Conservation (phyloP, 192 early-diverging fungal species). For the Chytriomyces sp. region DNA sequence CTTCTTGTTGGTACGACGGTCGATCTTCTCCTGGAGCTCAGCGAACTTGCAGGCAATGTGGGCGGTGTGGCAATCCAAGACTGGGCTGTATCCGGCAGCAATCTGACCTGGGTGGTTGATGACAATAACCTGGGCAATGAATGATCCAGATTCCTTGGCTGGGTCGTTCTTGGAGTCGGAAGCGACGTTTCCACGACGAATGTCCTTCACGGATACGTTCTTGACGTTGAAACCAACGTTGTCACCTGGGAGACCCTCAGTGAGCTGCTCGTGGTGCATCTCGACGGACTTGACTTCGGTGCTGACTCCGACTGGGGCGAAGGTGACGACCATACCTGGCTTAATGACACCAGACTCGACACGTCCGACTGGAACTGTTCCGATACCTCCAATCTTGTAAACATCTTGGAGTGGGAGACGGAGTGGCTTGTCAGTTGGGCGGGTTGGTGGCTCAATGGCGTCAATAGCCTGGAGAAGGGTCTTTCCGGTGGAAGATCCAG, state of each 20-base stretch:
- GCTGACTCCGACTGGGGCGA: constrained; percentile 84
- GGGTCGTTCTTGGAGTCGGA: constrained; percentile 97
- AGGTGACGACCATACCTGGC: constrained; percentile 81
- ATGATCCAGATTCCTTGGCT: constrained; percentile 88
- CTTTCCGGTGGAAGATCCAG: constrained; percentile 63
- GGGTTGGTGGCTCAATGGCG: constrained; percentile 87
- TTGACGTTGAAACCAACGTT: constrained; percentile 99
- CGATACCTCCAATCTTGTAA: constrained; percentile 98
- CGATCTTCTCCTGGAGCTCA: constrained; percentile 92
- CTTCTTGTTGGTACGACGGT: constrained; percentile 93
- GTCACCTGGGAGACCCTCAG: constrained; percentile 90
- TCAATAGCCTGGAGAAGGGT: constrained; percentile 96
- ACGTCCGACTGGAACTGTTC: constrained; percentile 96
- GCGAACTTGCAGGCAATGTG: constrained; percentile 96
- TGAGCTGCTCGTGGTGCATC: constrained; percentile 96
- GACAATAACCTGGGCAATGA: constrained; percentile 94
- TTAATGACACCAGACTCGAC: constrained; percentile 96
- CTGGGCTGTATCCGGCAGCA: constrained; percentile 90
- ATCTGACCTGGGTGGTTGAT: constrained; percentile 98
- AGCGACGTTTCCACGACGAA: constrained; percentile 94
- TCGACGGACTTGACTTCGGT: constrained; percentile 98
- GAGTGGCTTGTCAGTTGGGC: constrained; percentile 92
- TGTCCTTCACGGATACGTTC: constrained; percentile 97
- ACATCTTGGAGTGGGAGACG: constrained; percentile 97
- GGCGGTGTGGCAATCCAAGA: constrained; percentile 94